phyloP scores from a whole-genome alignment of 352 stramenopile genomes.

The Phytopythium ostracodes region DNA sequence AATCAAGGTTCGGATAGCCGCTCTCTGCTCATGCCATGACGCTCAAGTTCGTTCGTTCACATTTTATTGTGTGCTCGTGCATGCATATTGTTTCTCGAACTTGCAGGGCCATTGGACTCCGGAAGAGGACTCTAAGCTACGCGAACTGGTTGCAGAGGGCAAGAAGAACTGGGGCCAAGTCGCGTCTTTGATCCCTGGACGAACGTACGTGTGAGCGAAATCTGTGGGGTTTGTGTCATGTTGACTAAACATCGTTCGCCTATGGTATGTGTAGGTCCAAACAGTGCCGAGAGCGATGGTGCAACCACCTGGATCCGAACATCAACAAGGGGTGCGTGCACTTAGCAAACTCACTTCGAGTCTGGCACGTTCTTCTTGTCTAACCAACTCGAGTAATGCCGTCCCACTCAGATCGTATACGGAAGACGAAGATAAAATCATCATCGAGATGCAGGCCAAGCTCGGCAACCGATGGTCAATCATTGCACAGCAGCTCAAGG shows the following conservation, averaged over 20 bases:
- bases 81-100: conserved; percentile 8
- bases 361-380: not conserved
- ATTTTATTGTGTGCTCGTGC: not conserved
- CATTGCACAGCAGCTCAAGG: conserved; percentile 89
- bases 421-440: conserved; percentile 90
- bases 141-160: conserved; percentile 79
- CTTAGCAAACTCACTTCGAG: not conserved
- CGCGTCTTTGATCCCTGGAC: conserved; percentile 68
- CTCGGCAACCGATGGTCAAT: conserved; percentile 92
- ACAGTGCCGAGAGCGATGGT: conserved; percentile 91
- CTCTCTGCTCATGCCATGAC: not conserved
- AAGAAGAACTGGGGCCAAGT: conserved; percentile 91
- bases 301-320: conserved; percentile 89
- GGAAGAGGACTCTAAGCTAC: conserved; percentile 87
- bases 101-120: conserved; percentile 87
- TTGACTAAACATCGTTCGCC: conserved; percentile 4
- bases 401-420: conserved; percentile 61
- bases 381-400: not conserved
- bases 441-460: conserved; percentile 91
- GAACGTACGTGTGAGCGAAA: conserved; percentile 52
- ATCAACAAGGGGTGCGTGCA: conserved; percentile 89
- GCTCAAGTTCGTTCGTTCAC: not conserved
- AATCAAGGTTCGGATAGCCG: conserved; percentile 56
- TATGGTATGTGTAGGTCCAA: conserved; percentile 61
- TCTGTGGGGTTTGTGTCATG: not conserved